These are phyloP conservation scores for Lactarius indigo DNA, from an alignment of 768 basidiomycete genomes.

Conservation along the genomic window DNA sequence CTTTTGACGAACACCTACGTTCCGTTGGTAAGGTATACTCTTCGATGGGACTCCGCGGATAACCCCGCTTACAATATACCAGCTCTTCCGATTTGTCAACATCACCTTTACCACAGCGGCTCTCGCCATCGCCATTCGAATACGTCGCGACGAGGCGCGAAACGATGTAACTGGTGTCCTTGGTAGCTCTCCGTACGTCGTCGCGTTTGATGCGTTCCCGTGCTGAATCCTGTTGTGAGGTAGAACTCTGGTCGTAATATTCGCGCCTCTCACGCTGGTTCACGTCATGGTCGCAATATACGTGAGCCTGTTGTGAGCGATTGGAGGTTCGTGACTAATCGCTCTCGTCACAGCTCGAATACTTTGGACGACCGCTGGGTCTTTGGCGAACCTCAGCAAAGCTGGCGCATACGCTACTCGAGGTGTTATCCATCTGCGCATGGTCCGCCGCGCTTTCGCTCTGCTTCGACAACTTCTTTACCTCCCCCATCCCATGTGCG, in stretches of 20 bases:
- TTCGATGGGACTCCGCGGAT: background rate
- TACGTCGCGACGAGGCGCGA: slow-evolving; percentile 55
- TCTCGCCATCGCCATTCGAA: slow-evolving; percentile 73
- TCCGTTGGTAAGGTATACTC: slow-evolving; percentile 55
- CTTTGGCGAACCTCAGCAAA: slow-evolving; percentile 88
- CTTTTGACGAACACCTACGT: slow-evolving; percentile 74
- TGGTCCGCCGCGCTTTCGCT: slow-evolving; percentile 90
- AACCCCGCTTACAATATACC: slow-evolving; percentile 8
- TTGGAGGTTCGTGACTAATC: slow-evolving; percentile 22
- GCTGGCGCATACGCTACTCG: slow-evolving; percentile 79
- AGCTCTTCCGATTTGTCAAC: slow-evolving; percentile 85
- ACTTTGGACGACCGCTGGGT: slow-evolving; percentile 89
- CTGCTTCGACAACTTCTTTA: slow-evolving; percentile 90
- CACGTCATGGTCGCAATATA: slow-evolving; percentile 87
- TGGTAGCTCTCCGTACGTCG: slow-evolving; percentile 58
- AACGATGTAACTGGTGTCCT: slow-evolving; percentile 61
- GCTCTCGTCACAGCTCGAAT: slow-evolving; percentile 63
- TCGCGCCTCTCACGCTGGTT: slow-evolving; percentile 75
- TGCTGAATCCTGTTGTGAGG: slow-evolving; percentile 30
- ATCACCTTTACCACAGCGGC: slow-evolving; percentile 78
- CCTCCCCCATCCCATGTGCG: slow-evolving; percentile 76
- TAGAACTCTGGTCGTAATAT: slow-evolving; percentile 81
- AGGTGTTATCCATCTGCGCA: slow-evolving; percentile 89
- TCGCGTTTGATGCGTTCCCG: slow-evolving; percentile 32
- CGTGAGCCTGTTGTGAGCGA: slow-evolving; percentile 43